Evolutionary conservation across 2,329 filamentous ascomycete species (phyloP).

Genomic region (Pseudogymnoascus sp.): DNA sequence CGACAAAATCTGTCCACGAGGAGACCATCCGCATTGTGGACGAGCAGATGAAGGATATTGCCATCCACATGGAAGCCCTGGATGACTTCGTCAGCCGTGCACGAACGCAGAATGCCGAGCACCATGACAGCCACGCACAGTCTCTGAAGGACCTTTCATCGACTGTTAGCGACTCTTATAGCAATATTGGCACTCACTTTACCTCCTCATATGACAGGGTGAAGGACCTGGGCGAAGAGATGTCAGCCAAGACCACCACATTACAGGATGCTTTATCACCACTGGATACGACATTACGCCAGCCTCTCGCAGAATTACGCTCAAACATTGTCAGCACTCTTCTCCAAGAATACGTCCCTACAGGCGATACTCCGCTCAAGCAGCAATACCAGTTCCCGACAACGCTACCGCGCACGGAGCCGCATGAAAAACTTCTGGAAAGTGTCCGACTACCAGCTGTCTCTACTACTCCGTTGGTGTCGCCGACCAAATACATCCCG

Average conservation of each 20-base stretch:
- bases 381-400: conserved; percentile 73
- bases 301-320: conserved; percentile 64
- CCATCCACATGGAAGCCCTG: conserved; percentile 78
- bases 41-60: conserved; percentile 79
- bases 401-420: conserved; percentile 66
- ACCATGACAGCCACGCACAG: conserved; percentile 61
- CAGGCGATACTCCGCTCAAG: conserved; percentile 80
- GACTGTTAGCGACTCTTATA: conserved; percentile 66
- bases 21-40: conserved; percentile 87
- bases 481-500: conserved; percentile 28
- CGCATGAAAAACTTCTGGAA: conserved; percentile 49
- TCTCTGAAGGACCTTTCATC: conserved; percentile 58
- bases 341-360: conserved; percentile 74
- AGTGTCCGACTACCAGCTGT: conserved; percentile 36
- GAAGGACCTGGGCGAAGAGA: conserved; percentile 58
- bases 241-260: conserved; percentile 50
- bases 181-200: conserved; percentile 62
- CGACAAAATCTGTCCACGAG: conserved; percentile 79
- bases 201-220: conserved; percentile 60
- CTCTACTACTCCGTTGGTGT: conserved; percentile 20
- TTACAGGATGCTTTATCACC: conserved; percentile 55
- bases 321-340: conserved; percentile 55
- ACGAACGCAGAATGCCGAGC: conserved; percentile 67
- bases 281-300: conserved; percentile 53
- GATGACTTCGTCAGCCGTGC: conserved; percentile 86